Base-by-base conservation (phyloP, 768 basidiomycete species). In the Naganishia kalamii region DNA sequence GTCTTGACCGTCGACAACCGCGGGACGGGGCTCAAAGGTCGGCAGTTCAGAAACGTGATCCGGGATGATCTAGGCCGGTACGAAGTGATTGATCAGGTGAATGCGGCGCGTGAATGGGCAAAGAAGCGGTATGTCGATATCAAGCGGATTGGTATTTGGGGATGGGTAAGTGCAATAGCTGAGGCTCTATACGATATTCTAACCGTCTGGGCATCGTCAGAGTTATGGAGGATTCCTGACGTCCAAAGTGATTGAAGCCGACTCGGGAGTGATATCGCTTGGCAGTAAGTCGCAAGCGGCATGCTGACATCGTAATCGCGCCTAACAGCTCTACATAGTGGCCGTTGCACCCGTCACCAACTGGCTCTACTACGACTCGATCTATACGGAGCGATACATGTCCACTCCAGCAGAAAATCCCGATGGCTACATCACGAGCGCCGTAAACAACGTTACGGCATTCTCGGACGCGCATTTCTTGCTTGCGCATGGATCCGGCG, bases 341-440 rank as follows among this genome's bases (percentile, higher is more conserved):
- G 75, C 75, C 30, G 75, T 76, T 4, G 75, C 75, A 37, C 75
- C 77, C 41, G 77, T 78, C 4, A 78, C 77, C 1, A 70, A 76
- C 57, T 78, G 75, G 75, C 66, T 72, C 5, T 77, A 70, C 69
- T 79, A 79, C 69, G 92, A 98, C 80, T 88, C 92, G 0, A 88
- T 98, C 69, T 98, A 98, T 77, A 99, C 96, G 1, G 96, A 99
- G 71, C 86, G 96, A 19, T 98, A 97, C 82, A 92, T 98, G 92
- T 85, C 86, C 69, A 82, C 89, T 27, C 92, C 92, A 0, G 75
- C 81, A 17, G 79, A 84, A 11, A 97, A 98, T 76, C 84, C 84
- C 0, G 85, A 81, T 0, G 96, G 96, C n/a, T 99, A 99, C 80
- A 79, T 88, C 70, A 90, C 88, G 51, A 88, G 89, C 19, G 89